phyloP scores from a whole-genome alignment of 2,329 filamentous ascomycete genomes.

The Ophiocordyceps camponoti-floridani region DNA sequence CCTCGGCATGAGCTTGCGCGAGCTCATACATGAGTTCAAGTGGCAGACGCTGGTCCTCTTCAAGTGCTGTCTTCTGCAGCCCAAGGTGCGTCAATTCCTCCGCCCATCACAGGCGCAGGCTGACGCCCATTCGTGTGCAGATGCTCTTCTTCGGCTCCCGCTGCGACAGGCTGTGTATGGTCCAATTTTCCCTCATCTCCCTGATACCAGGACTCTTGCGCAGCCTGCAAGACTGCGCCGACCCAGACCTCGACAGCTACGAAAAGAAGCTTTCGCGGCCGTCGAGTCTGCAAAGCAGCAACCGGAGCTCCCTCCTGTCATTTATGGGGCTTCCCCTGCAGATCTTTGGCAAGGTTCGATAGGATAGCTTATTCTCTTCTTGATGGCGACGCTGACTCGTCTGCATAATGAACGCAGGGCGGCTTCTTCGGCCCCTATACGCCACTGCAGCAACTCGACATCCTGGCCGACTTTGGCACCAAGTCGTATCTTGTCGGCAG shows the following conservation, averaged over 20 bases:
- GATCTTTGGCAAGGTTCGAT: constrained; percentile 68
- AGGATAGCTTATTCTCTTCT: not conserved
- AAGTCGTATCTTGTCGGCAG: constrained; percentile 97
- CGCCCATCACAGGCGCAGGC: not conserved
- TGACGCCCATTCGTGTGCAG: constrained; percentile 24
- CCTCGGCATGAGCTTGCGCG: constrained; percentile 71
- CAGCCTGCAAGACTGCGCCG: constrained; percentile 85
- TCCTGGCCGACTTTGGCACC: constrained; percentile 81
- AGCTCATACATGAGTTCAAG: constrained; percentile 86
- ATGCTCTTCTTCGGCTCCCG: constrained; percentile 98
- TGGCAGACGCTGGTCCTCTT: constrained; percentile 87
- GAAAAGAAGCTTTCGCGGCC: constrained; percentile 58
- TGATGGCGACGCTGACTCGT: not conserved
- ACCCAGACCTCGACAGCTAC: constrained; percentile 78
- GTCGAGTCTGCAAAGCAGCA: constrained; percentile 77
- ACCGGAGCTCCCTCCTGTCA: constrained; percentile 70
- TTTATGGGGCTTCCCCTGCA: constrained; percentile 94
- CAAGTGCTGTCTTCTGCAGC: constrained; percentile 85
- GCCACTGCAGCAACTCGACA: constrained; percentile 83
- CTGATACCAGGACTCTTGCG: constrained; percentile 84
- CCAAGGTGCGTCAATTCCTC: constrained; percentile 48
- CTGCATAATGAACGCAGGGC: constrained; percentile 42
- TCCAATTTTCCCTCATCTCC: constrained; percentile 92
- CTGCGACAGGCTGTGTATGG: constrained; percentile 92
- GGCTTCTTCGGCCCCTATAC: constrained; percentile 95